Evolutionary conservation across 306 rosid genomes (phyloP), one percentile per base, ranked within the genome.

Genomic region (Phaseolus lunatus): DNA sequence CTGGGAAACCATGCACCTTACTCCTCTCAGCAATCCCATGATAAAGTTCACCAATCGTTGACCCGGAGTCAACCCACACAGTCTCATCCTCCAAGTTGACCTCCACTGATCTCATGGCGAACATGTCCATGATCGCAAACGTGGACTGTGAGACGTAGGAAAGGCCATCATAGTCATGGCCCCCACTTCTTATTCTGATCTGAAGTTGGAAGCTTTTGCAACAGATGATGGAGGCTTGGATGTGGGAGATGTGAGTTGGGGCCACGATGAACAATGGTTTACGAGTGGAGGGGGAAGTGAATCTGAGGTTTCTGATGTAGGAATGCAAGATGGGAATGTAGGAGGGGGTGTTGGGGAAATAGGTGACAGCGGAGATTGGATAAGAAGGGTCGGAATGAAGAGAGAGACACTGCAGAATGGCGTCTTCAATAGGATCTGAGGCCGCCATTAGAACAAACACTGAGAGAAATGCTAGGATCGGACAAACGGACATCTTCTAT

Each of bases 181-280:
- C 59, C 59, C 59, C 59, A 53, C 59, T 53, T 20, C 59, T 19
- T 8, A 53, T 53, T 9, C 59, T 53, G 59, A 53, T 53, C 59
- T 53, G 27, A 53, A 53, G 59, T 4, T 9, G 5, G 59, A 53
- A 53, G 2, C 59, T 53, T 53, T 53, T 19, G 59, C 59, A 53
- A 27, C 59, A 53, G 14, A 53, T 53, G 59, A 53, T 53, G 27
- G 59, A 19, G 27, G 59, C 59, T 3, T 20, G 59, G 27, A 53
- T 20, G 59, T 53, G 59, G 59, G 59, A 53, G 27, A 53, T 22
- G 59, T 53, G 59, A n/a, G 59, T 53, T 19, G 59, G 59, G 14
- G 14, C 0, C 0, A 53, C 27, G 1, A 53, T 53, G 59, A 53
- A 53, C 27, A 24, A 53, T 53, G 59, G 59, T 20, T 53, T 53